phyloP scores from a whole-genome alignment of 2,329 filamentous ascomycete species.

The Monosporascus sp. region DNA sequence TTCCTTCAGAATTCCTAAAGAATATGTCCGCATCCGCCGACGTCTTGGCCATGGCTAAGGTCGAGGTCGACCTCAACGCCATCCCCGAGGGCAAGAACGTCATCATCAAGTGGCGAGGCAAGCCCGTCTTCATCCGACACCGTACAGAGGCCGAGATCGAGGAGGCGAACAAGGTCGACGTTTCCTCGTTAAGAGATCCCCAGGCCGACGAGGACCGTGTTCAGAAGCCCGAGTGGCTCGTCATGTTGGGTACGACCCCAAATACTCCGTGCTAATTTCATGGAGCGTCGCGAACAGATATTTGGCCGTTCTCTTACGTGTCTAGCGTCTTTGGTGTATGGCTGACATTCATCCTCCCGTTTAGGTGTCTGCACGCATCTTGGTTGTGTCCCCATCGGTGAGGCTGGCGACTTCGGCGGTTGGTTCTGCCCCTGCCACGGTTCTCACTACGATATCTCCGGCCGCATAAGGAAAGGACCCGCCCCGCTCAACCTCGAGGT shows the following conservation, averaged over 20 bases:
- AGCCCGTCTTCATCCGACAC: conserved; percentile 99
- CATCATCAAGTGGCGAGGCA: conserved; percentile 99
- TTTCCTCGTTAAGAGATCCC: conserved; percentile 81
- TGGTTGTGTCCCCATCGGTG: conserved; percentile 97
- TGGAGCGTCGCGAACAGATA: neutral
- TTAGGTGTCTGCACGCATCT: conserved; percentile 96
- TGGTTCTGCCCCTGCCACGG: conserved; percentile 99
- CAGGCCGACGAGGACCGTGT: conserved; percentile 88
- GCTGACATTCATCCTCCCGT: conserved; percentile 10
- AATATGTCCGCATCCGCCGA: conserved; percentile 99
- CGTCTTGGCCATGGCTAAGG: conserved; percentile 98
- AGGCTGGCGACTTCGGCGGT: conserved; percentile 95
- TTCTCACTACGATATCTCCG: conserved; percentile 99
- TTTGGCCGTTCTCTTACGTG: no score
- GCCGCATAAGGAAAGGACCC: conserved; percentile 94
- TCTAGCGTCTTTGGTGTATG: neutral
- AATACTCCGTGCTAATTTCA: neutral
- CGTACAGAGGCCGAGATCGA: conserved; percentile 89
- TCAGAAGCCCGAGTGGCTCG: conserved; percentile 96
- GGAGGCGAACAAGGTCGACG: conserved; percentile 84
- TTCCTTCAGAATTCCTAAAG: conserved; percentile 82
- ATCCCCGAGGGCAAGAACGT: conserved; percentile 99
- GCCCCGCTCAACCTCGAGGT: conserved; percentile 97
- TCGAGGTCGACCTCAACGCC: conserved; percentile 86
- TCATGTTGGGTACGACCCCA: conserved; percentile 78